Base-by-base conservation (phyloP, 345 rosid genomes). In the Moringa oleifera region DNA sequence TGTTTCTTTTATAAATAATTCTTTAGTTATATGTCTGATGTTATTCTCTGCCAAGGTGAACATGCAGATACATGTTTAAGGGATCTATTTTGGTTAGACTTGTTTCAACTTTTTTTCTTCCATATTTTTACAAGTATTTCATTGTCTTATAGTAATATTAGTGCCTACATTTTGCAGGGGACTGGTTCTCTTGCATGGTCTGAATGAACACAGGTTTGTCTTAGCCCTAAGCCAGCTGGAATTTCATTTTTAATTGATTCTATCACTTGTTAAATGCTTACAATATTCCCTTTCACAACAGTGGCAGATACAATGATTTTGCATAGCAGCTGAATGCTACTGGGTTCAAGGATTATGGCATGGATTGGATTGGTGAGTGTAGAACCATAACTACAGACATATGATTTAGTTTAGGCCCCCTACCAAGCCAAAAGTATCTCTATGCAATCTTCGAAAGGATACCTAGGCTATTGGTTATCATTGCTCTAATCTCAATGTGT, bases 331-430 rank as follows among this genome's bases (percentile, higher is more conserved):
- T 94, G 31, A 90, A 85, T 54, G 83, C 86, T 18, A 75, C 80
- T 68, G 89, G 95, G 55, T 88, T 88, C 87, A 90, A 87, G 71
- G 96, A 90, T 67, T 88, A 81, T 69, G 96, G 88, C 58, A 81
- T 94, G 76, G 99, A 94, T 69, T 94, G 97, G 99, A 88, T 84
- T 55, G 97, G 99, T 94, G 68, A 81, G 80, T 68, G 52, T 3
- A 45, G 61, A 50, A 58, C 66, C 6, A 4, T 41, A 5, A 1
- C 47, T 41, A 46, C 52, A n/a, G 13, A 0, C 64, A 15, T 28
- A 5, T 41, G 1, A 4, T 4, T 11, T 5, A 41, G 6, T 4
- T 41, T 41, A 5, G 13, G 47, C 33, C 33, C 8, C 8, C 8
- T 28, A 28, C 3, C 8, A 28, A 28, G 8, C 8, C 33, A 28